Percentiles rank a stretch among this genome's conserved stretches.
These are phyloP conservation scores for Gaeumannomyces sp. DNA, from an alignment of 2,329 filamentous ascomycete genomes.

Conservation along the genomic window DNA sequence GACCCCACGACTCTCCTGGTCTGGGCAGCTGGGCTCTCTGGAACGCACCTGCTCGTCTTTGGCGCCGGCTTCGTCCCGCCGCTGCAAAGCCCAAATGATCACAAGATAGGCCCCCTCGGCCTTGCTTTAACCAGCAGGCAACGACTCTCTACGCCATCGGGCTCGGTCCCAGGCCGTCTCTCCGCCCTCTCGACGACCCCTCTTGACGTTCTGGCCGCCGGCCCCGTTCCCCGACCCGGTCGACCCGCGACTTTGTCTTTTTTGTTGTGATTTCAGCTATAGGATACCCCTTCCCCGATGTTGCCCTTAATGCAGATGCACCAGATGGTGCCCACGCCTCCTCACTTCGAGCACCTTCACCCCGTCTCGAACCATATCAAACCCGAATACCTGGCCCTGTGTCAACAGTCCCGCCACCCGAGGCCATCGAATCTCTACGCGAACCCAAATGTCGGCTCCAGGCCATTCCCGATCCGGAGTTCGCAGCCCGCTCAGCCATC, in stretches of 20 bases:
- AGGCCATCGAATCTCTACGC: slow-evolving; percentile 15
- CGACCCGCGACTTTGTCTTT: background rate
- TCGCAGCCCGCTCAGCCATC: slow-evolving; percentile 25
- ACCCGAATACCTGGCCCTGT: slow-evolving; percentile 22
- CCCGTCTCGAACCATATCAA: slow-evolving; percentile 23
- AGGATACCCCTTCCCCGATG: slow-evolving; percentile 26
- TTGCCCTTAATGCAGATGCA: slow-evolving; percentile 46
- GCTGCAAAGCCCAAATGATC: slow-evolving; percentile 30
- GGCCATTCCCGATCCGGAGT: slow-evolving; percentile 30
- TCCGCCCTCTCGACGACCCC: slow-evolving; percentile 14
- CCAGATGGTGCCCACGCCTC: slow-evolving; percentile 36
- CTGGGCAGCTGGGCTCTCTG: background rate
- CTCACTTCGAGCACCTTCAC: slow-evolving; percentile 31
- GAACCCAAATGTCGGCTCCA: slow-evolving; percentile 20
- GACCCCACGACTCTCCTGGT: background rate
- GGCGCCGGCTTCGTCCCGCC: slow-evolving; percentile 14
- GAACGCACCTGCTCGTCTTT: slow-evolving; percentile 3
- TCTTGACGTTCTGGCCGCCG: slow-evolving; percentile 8
- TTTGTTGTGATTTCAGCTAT: background rate
- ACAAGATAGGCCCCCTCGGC: slow-evolving; percentile 28
- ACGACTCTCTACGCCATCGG: slow-evolving; percentile 26
- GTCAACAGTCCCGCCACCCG: slow-evolving; percentile 17
- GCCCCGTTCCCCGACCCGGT: background rate
- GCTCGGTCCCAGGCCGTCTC: slow-evolving; percentile 6
- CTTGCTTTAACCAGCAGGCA: slow-evolving; percentile 37